A percentile compares a stretch with the other conserved stretches of the same genome.
phyloP scores from a whole-genome alignment of 208 protist species.

The Wallacemonas sp. region DNA sequence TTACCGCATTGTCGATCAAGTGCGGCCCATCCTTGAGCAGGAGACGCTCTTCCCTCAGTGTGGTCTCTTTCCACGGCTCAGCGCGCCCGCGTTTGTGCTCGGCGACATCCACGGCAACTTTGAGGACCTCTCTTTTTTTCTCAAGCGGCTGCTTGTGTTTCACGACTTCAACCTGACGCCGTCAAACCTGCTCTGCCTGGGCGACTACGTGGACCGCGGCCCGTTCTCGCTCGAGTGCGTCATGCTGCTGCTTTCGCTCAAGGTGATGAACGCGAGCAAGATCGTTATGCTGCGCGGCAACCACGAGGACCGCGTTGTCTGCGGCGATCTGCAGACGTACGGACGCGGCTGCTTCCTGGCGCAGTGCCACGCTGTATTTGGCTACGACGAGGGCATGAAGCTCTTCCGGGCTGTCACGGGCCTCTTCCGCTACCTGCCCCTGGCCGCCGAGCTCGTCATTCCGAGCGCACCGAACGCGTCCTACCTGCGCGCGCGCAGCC shows the following conservation, averaged over 20 bases:
- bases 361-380: slow-evolving; percentile 67
- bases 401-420: slow-evolving; percentile 65
- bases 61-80: slow-evolving; percentile 56
- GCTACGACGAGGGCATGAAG: slow-evolving; percentile 45
- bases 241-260: slow-evolving; percentile 78
- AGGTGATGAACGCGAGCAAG: slow-evolving; percentile 65
- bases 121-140: slow-evolving; percentile 70
- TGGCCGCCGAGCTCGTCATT: slow-evolving; percentile 63
- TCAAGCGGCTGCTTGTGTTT: slow-evolving; percentile 53
- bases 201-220: slow-evolving; percentile 87
- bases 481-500: slow-evolving; percentile 24
- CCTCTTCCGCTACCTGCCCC: slow-evolving; percentile 76
- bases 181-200: slow-evolving; percentile 54
- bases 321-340: slow-evolving; percentile 71
- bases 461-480: slow-evolving; percentile 46
- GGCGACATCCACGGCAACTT: slow-evolving; percentile 90
- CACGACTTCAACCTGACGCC: slow-evolving; percentile 72
- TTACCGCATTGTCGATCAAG: slow-evolving; percentile 49
- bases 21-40: slow-evolving; percentile 52
- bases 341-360: slow-evolving; percentile 63
- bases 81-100: slow-evolving; percentile 64
- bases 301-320: slow-evolving; percentile 84
- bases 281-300: slow-evolving; percentile 85
- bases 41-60: slow-evolving; percentile 56
- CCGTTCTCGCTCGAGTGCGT: slow-evolving; percentile 64